Conservation (phyloP, 345 rosid genomes). For the Citrus sinensis region DNA sequence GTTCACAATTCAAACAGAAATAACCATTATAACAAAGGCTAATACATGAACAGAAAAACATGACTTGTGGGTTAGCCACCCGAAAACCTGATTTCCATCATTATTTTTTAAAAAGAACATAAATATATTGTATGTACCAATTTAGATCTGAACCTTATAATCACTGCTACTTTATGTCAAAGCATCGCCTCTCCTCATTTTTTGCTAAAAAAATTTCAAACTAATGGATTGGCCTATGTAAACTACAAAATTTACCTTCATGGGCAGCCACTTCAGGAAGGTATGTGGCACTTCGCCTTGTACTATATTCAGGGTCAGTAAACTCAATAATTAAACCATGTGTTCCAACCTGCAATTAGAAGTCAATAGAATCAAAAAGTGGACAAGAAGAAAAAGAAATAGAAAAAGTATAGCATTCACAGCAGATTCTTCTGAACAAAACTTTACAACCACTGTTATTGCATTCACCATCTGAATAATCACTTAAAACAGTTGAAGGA, state of each 20-base stretch:
- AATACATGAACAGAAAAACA: background rate
- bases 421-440: background rate
- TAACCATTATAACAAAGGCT: background rate
- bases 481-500: background rate
- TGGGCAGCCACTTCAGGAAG: constrained; percentile 97
- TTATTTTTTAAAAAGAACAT: background rate
- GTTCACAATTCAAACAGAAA: background rate
- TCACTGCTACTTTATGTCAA: background rate
- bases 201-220: background rate
- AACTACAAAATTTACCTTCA: constrained; percentile 57
- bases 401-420: background rate
- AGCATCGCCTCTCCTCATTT: background rate
- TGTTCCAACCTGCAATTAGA: constrained; percentile 61
- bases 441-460: background rate
- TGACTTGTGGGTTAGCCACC: background rate
- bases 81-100: background rate
- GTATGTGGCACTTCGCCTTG: constrained; percentile 86
- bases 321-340: constrained; percentile 96
- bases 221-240: background rate
- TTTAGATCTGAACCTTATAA: background rate
- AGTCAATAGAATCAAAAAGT: constrained; percentile 1
- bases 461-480: background rate
- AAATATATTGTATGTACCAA: background rate
- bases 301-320: constrained; percentile 58
- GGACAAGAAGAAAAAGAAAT: background rate